phyloP scores from a whole-genome alignment of 164 flowering plant species.

The Sedum album region DNA sequence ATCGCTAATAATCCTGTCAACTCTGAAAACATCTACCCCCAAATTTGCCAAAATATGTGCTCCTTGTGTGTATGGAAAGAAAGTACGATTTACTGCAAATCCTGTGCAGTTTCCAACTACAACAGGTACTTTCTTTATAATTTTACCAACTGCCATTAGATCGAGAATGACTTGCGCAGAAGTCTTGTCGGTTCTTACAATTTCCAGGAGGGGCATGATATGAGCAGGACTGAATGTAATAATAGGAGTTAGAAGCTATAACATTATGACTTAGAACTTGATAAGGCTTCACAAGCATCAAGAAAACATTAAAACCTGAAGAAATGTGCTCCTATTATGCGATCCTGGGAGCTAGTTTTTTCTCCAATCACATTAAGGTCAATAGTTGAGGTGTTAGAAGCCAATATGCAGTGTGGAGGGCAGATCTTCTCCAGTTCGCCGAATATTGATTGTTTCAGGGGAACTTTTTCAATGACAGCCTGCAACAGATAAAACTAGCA shows the following conservation, averaged over 20 bases:
- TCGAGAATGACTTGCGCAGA: slow-evolving; percentile 92
- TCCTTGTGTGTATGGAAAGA: slow-evolving; percentile 85
- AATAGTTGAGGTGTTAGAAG: slow-evolving; percentile 90
- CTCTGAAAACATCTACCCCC: slow-evolving; percentile 83
- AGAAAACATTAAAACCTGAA: slow-evolving; percentile 53
- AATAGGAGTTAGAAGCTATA: not conserved
- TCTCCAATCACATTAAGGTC: slow-evolving; percentile 80
- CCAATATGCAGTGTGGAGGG: slow-evolving; percentile 86
- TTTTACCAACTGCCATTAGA: slow-evolving; percentile 82
- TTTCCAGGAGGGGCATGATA: slow-evolving; percentile 94
- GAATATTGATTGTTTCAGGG: slow-evolving; percentile 83
- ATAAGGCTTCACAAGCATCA: not conserved
- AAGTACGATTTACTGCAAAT: slow-evolving; percentile 90
- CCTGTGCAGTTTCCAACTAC: slow-evolving; percentile 97
- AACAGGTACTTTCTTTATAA: slow-evolving; percentile 83
- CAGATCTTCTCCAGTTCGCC: slow-evolving; percentile 77
- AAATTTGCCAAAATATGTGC: slow-evolving; percentile 60
- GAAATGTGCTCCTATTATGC: slow-evolving; percentile 92
- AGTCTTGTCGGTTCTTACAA: slow-evolving; percentile 83
- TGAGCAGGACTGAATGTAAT: slow-evolving; percentile 79
- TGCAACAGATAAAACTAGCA: slow-evolving; percentile 22
- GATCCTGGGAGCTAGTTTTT: slow-evolving; percentile 68
- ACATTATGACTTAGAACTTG: not conserved
- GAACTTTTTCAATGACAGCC: slow-evolving; percentile 81
- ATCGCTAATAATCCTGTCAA: slow-evolving; percentile 64